Base-by-base conservation (phyloP, 768 basidiomycete genomes). In the Scleroderma citrinum region DNA sequence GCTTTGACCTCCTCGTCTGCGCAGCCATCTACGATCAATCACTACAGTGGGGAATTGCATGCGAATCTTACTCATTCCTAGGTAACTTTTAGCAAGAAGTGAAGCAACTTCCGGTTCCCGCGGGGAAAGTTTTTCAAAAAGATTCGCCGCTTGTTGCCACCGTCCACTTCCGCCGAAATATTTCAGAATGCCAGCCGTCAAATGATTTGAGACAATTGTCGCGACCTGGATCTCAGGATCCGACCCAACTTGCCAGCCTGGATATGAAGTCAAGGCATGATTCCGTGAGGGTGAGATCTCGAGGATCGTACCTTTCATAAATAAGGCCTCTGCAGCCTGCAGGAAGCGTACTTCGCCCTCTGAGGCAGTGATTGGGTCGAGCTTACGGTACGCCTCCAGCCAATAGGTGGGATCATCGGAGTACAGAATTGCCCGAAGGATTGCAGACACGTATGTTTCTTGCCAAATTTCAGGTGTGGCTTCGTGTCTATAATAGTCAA, bases 211-310 rank as follows among this genome's bases (percentile, higher is more conserved):
- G 5, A 96, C 92, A 24, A 92, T 76, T 3, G 93, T 95, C 1
- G 96, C 96, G 13, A 99, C 95, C 63, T 99, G 96, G 20, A 98
- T 95, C 68, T 99, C 96, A 0, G 96, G 96, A 55, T 98, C 96
- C 0, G 93, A 96, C 2, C 95, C 96, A 7, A 98, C 88, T 62
- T 96, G 94, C 96, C 96, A 98, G 30, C 95, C 93, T 94, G 55
- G 10, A 5, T 13, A 24, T n/a, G 26, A 11, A 29, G 58, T 35
- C 58, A 40, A 14, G 24, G 17, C 21, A 32, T 19, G 14, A 31
- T 20, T 37, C 24, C 34, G 36, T 24, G 17, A 29, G 7, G 35
- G 29, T 32, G 12, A 29, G 26, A 10, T n/a, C n/a, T 10, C 26
- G 5, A 17, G 44, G 8, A 8, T 8, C 41, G 14, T 21, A 83